Conservation (phyloP, 306 rosid species). For the Crotalaria pallida region DNA sequence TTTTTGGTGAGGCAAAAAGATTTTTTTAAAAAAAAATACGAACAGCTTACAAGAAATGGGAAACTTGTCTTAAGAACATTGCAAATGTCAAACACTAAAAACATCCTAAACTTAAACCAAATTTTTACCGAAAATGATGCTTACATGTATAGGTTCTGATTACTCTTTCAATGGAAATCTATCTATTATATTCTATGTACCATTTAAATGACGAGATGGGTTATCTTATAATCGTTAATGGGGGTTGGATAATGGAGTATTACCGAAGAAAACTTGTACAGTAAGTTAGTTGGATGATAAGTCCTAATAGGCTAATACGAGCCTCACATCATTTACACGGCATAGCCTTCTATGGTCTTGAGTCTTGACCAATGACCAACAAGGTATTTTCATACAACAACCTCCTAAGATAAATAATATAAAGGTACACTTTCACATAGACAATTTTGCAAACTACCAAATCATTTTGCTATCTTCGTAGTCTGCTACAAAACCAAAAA, state of each 20-base stretch:
- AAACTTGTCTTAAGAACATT: neutral
- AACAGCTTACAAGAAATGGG: neutral
- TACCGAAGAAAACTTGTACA: conserved; percentile 5
- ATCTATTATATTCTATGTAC: neutral
- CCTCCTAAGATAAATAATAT: conserved; percentile 15
- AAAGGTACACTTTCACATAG: conserved; percentile 12
- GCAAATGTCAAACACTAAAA: neutral
- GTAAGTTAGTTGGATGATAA: conserved; percentile 4
- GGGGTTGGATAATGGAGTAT: conserved; percentile 3
- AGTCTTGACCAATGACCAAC: conserved; percentile 7
- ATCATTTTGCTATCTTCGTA: conserved; percentile 25
- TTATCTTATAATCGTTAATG: neutral
- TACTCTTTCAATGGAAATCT: neutral
- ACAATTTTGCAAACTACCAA: conserved; percentile 25
- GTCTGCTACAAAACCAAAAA: conserved; percentile 26
- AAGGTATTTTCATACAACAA: conserved; percentile 17
- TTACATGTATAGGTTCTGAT: neutral
- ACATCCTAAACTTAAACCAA: neutral
- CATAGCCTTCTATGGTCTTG: neutral
- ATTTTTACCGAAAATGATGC: neutral
- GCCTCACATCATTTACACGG: conserved; percentile 23
- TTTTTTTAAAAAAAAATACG: too few species aligned
- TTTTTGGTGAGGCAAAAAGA: neutral
- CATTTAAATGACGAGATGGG: neutral
- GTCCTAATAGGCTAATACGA: conserved; percentile 28